Base-by-base conservation (phyloP, 2,329 filamentous ascomycete genomes). In the Aspergillus sclerotialis region DNA sequence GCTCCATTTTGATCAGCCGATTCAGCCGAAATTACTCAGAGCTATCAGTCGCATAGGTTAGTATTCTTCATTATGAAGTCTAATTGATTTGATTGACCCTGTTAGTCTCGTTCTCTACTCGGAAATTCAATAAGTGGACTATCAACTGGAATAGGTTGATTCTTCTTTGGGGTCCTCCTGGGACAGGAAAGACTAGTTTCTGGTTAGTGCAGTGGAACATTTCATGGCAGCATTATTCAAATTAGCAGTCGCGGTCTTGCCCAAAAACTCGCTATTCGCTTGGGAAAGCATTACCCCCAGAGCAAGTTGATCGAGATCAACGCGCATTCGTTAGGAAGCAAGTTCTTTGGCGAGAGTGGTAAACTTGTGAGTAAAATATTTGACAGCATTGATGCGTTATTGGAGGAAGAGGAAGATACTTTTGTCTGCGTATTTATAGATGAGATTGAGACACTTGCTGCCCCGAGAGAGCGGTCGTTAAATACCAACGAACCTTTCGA, bases 151-250 rank as follows among this genome's bases (percentile, higher is more conserved):
- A 69, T 37, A 58, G 64, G 13, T 48, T 70, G 7, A 86, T 95
- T 11, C 71, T 95, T 38, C 78, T 95, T 30, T 95, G 95, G 63
- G 90, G 90, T 0, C 89, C 90, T 4, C 90, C 90, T 2, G 90
- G 90, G 58, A 96, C 90, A 9, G 90, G 90, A 55, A 95, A 96
- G 71, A 94, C 89, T 48, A 49, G 45, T 19, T 19, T 52, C 3
- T 49, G 44, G 37, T 45, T 37, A 12, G 45, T 40, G 12, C 30
- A 13, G 28, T 15, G 5, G 18, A 17, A 4, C 8, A 9, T 7
- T 10, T 8, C 10, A 13, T 17, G 9, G 17, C 21, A 32, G 4
- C n/a, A 24, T 19, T 11, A 3, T 32, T 43, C 24, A 43, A 10
- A 16, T 17, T 14, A 16, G 6, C 33, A 60, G 58, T 35, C 62